A percentile compares a stretch with the other conserved stretches of the same genome.
phyloP scores from a whole-genome alignment of 345 rosid genomes.

The Turritis glabra region DNA sequence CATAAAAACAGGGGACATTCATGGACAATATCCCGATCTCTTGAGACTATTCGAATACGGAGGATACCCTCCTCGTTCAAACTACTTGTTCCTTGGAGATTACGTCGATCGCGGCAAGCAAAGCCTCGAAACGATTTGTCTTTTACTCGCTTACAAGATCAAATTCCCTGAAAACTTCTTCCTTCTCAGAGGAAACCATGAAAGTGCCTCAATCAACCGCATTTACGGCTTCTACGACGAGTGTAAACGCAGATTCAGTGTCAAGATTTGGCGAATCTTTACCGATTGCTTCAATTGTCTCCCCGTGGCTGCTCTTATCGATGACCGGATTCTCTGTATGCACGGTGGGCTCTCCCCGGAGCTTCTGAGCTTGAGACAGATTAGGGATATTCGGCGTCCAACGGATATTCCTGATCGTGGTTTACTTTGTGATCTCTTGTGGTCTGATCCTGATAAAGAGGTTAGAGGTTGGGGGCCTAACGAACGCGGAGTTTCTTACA shows the following conservation, averaged over 20 bases:
- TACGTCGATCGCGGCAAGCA: constrained; percentile 92
- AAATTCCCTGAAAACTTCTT: constrained; percentile 79
- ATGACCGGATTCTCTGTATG: constrained; percentile 84
- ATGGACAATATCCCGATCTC: constrained; percentile 94
- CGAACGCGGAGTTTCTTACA: constrained; percentile 85
- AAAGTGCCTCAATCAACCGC: constrained; percentile 82
- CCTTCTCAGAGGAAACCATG: constrained; percentile 89
- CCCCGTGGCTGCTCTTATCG: constrained; percentile 81
- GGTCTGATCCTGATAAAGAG: constrained; percentile 83
- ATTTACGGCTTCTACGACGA: constrained; percentile 90
- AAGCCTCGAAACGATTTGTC: constrained; percentile 89
- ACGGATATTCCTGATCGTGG: constrained; percentile 81
- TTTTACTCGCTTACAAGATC: constrained; percentile 82
- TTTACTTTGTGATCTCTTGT: constrained; percentile 85
- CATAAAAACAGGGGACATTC: constrained; percentile 67
- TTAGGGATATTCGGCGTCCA: constrained; percentile 68
- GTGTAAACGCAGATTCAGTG: constrained; percentile 75
- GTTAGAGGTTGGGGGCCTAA: constrained; percentile 71
- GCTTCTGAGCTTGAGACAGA: constrained; percentile 59
- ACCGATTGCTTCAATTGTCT: constrained; percentile 89
- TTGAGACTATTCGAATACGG: constrained; percentile 82
- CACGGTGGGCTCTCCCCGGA: constrained; percentile 94
- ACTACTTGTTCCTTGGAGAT: constrained; percentile 89
- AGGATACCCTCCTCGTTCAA: constrained; percentile 76
- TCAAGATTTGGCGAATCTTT: constrained; percentile 75